Conservation (phyloP, 1,284 basidiomycete genomes). For the Tilletia walkeri region DNA sequence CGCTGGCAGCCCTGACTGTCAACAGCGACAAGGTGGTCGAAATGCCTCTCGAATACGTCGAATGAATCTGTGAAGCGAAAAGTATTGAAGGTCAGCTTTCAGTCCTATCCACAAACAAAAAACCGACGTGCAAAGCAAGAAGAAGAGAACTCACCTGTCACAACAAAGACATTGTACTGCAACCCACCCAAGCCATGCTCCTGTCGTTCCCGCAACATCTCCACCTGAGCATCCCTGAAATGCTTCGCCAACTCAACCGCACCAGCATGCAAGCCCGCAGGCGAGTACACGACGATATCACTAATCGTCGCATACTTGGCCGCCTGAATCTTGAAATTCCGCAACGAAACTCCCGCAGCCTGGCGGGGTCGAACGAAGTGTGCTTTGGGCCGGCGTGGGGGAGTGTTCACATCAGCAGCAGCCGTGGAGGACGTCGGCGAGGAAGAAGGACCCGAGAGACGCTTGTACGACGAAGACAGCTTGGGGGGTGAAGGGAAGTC, state of each 20-base stretch:
- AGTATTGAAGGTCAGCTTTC: slow-evolving; percentile 1
- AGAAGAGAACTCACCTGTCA: slow-evolving; percentile 64
- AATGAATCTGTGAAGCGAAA: slow-evolving; percentile 60
- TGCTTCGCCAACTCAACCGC: slow-evolving; percentile 40
- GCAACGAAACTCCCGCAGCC: slow-evolving; percentile 43
- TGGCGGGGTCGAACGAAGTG: slow-evolving; percentile 34
- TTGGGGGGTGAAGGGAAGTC: not conserved
- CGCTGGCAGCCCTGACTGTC: slow-evolving; percentile 59
- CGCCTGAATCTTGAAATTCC: slow-evolving; percentile 57
- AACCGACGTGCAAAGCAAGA: not conserved
- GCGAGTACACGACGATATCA: slow-evolving; percentile 78
- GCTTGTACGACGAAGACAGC: slow-evolving; percentile 4
- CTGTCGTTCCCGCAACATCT: slow-evolving; percentile 58
- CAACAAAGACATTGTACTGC: slow-evolving; percentile 82
- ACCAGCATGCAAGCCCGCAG: slow-evolving; percentile 43
- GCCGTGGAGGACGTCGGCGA: not conserved
- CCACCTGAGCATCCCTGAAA: slow-evolving; percentile 46
- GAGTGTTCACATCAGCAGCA: not conserved
- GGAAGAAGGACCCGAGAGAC: not conserved
- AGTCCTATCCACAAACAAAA: not conserved
- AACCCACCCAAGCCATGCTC: slow-evolving; percentile 63
- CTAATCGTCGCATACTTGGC: slow-evolving; percentile 81
- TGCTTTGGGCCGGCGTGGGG: slow-evolving; percentile 9
- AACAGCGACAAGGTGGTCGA: slow-evolving; percentile 61
- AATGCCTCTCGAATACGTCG: slow-evolving; percentile 59